Percentiles rank a stretch among this genome's conserved stretches.
phyloP scores from a whole-genome alignment of 2,329 filamentous ascomycete genomes.

The Apiospora rasikravindrae region DNA sequence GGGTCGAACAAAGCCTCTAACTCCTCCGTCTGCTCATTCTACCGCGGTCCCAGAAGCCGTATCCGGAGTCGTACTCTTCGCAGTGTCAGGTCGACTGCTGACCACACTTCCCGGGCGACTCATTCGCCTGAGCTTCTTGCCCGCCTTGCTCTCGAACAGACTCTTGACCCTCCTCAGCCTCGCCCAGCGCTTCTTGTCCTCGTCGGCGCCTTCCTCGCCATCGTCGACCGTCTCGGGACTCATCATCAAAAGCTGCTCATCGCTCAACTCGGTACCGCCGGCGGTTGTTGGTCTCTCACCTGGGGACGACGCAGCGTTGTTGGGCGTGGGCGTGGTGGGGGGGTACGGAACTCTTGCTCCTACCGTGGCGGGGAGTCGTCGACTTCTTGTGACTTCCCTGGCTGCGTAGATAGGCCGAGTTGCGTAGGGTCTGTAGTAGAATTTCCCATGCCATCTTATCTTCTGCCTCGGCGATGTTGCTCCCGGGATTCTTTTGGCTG shows the following conservation, averaged over 20 bases:
- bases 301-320: neutral
- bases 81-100: neutral
- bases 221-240: slow-evolving; percentile 33
- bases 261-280: neutral
- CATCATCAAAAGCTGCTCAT: slow-evolving; percentile 16
- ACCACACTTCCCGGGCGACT: neutral
- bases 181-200: slow-evolving; percentile 78
- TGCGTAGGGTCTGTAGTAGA: slow-evolving; percentile 59
- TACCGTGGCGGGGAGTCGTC: slow-evolving; percentile 38
- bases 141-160: slow-evolving; percentile 69
- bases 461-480: slow-evolving; percentile 41
- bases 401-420: slow-evolving; percentile 59
- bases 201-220: slow-evolving; percentile 54
- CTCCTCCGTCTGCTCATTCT: neutral
- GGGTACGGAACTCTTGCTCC: slow-evolving; percentile 32
- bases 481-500: slow-evolving; percentile 61
- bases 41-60: neutral
- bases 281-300: neutral
- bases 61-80: neutral
- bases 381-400: slow-evolving; percentile 36
- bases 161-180: slow-evolving; percentile 73
- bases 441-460: slow-evolving; percentile 60
- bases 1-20: neutral
- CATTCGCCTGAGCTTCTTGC: slow-evolving; percentile 52
- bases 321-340: slow-evolving; percentile 16